Evolutionary conservation across 495 filamentous ascomycete genomes (phyloP).

Genomic region (Podospora pseudoanserina): DNA sequence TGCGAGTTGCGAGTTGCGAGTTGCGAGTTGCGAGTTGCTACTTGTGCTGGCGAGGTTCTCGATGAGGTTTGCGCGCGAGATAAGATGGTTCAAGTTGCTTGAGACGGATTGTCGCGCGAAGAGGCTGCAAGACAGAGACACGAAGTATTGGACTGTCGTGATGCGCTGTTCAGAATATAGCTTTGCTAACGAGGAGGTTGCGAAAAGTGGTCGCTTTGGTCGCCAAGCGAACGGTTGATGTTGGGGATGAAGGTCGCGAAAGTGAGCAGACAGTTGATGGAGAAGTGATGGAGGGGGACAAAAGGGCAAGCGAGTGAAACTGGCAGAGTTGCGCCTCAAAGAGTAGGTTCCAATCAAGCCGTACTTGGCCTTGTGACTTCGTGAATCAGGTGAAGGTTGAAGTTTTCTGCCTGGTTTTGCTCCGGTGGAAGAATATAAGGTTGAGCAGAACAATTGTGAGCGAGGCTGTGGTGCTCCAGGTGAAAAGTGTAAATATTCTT

Average conservation of each 20-base stretch:
- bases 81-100: background rate
- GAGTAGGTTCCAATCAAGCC: background rate
- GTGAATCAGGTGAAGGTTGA: background rate
- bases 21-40: background rate
- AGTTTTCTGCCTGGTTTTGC: background rate
- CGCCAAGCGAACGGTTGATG: background rate
- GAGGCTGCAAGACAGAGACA: background rate
- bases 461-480: background rate
- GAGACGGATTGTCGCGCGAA: background rate
- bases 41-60: background rate
- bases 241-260: background rate
- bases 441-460: background rate
- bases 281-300: background rate
- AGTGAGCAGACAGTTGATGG: background rate
- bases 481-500: constrained; percentile 4
- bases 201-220: background rate
- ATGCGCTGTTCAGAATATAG: background rate
- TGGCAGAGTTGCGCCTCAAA: background rate
- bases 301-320: background rate
- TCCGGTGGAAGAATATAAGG: background rate
- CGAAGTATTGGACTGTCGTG: background rate
- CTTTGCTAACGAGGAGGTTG: background rate
- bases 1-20: background rate
- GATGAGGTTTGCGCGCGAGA: background rate
- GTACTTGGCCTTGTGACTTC: background rate